Evolutionary conservation across 2,329 filamentous ascomycete species (phyloP).

Genomic region (Arthrobotrys sinensis): DNA sequence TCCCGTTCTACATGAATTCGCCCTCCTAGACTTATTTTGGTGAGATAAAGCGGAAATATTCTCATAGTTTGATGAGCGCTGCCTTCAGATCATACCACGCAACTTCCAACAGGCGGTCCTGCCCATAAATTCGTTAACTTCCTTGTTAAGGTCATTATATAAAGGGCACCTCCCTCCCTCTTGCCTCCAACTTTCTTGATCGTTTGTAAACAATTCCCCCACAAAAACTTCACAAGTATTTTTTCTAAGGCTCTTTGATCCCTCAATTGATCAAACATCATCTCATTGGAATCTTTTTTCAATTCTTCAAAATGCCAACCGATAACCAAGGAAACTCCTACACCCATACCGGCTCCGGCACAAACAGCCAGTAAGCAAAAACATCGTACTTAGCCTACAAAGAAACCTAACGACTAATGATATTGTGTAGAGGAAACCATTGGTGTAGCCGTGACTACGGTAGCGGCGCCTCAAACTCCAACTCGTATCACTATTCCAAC

Average conservation of each 20-base stretch:
- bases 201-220: too few relatives aligned
- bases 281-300: neutral
- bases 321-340: slow-evolving; percentile 62
- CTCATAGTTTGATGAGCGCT: too few relatives aligned
- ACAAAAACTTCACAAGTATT: too few relatives aligned
- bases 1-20: neutral
- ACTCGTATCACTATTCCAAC: slow-evolving; percentile 63
- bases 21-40: neutral
- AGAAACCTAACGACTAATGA: neutral
- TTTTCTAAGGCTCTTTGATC: too few relatives aligned
- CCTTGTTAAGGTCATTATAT: too few relatives aligned
- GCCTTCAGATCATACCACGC: too few relatives aligned
- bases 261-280: neutral
- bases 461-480: slow-evolving; percentile 58
- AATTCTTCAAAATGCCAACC: slow-evolving; percentile 58
- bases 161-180: too few relatives aligned
- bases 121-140: too few relatives aligned
- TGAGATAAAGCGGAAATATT: too few relatives aligned
- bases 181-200: too few relatives aligned
- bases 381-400: neutral
- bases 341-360: slow-evolving; percentile 54
- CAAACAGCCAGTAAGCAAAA: slow-evolving; percentile 50
- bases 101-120: too few relatives aligned
- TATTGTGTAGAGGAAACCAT: slow-evolving; percentile 59
- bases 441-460: slow-evolving; percentile 63